These are phyloP conservation scores for Jamesozyma spencerorum DNA, from an alignment of 805 yeast species.

Conservation along the genomic window DNA sequence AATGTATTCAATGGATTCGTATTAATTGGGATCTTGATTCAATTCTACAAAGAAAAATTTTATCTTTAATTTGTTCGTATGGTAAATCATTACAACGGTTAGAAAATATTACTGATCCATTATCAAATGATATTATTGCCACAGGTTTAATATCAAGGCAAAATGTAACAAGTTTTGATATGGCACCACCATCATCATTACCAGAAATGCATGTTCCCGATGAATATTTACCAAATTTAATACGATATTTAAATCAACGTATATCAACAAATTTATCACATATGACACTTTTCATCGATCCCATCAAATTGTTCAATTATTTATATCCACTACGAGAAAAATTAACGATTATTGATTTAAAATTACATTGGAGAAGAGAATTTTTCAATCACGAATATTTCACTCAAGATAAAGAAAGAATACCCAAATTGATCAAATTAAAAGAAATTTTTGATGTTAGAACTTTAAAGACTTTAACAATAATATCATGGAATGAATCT, in stretches of 20 bases:
- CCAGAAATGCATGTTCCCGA: constrained; percentile 26
- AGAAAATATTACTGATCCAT: constrained; percentile 36
- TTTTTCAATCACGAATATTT: constrained; percentile 29
- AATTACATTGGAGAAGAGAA: constrained; percentile 36
- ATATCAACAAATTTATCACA: constrained; percentile 25
- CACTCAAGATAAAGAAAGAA: constrained; percentile 9
- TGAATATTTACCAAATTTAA: constrained; percentile 27
- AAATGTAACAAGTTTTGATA: constrained; percentile 28
- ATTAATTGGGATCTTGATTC: constrained; percentile 37
- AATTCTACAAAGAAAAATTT: constrained; percentile 24
- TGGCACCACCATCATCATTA: constrained; percentile 32
- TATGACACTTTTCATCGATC: constrained; percentile 35
- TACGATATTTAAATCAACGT: constrained; percentile 20
- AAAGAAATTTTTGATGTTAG: constrained; percentile 32
- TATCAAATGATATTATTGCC: constrained; percentile 30
- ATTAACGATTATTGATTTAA: constrained; percentile 31
- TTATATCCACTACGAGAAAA: constrained; percentile 26
- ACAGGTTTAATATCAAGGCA: constrained; percentile 19
- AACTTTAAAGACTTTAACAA: constrained; percentile 30
- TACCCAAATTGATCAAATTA: constrained; percentile 18
- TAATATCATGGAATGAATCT: constrained; percentile 37
- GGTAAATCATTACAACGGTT: constrained; percentile 28
- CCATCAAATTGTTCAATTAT: constrained; percentile 31
- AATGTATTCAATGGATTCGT: constrained; percentile 32
- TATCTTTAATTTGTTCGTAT: constrained; percentile 21